phyloP scores from a whole-genome alignment of 345 rosid species.

The Eucalyptus pumila region DNA sequence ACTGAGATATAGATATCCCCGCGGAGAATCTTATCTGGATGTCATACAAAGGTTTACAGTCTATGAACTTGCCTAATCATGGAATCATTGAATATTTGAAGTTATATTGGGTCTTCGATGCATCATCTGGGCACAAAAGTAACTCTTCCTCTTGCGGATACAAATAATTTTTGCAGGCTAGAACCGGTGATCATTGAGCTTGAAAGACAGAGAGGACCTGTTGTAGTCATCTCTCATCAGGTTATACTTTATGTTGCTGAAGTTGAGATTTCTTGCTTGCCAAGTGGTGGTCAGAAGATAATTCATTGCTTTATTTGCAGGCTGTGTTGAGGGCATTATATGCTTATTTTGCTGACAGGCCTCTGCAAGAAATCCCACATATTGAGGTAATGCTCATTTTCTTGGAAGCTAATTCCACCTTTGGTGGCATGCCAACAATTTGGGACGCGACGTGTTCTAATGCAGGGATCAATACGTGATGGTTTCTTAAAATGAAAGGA shows the following conservation, averaged over 20 bases:
- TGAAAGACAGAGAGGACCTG: constrained; percentile 97
- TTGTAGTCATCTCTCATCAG: constrained; percentile 98
- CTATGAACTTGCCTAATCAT: not conserved
- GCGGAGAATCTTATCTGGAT: constrained; percentile 98
- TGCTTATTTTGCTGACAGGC: constrained; percentile 97
- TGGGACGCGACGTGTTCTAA: not conserved
- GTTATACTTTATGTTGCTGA: constrained; percentile 14
- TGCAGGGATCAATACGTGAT: not conserved
- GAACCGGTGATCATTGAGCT: constrained; percentile 99
- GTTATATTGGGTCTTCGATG: not conserved
- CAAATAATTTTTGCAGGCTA: constrained; percentile 40
- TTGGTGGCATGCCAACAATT: not conserved
- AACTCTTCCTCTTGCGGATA: not conserved
- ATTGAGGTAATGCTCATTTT: constrained; percentile 52
- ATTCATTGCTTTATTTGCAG: constrained; percentile 23
- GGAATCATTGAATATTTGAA: not conserved
- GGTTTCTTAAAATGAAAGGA: not conserved
- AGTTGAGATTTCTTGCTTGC: not conserved
- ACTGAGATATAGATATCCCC: constrained; percentile 89
- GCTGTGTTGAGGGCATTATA: constrained; percentile 99
- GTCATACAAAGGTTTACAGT: constrained; percentile 81
- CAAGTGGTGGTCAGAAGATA: not conserved
- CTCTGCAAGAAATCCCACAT: constrained; percentile 92
- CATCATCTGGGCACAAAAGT: not conserved
- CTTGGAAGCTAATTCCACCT: not conserved